A percentile compares a stretch with the other conserved stretches of the same genome.
Evolutionary conservation across 2,329 filamentous ascomycete species (phyloP).

Genomic region (Pseudopithomyces chartarum): DNA sequence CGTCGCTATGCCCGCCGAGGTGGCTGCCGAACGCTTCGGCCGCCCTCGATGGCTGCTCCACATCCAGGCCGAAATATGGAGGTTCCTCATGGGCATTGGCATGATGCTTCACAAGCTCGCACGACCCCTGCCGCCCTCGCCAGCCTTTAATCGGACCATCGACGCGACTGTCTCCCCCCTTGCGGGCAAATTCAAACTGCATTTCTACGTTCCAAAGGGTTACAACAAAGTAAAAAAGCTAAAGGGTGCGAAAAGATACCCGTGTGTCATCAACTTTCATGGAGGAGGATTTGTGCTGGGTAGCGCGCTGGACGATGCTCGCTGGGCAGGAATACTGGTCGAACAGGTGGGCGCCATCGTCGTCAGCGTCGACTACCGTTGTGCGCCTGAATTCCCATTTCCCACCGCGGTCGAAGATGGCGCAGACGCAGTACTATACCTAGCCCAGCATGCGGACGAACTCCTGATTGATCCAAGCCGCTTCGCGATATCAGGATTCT

Average conservation of each 20-base stretch:
- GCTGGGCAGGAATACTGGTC: conserved; percentile 64
- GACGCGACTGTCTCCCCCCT: conserved; percentile 54
- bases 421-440: conserved; percentile 64
- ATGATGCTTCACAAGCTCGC: conserved; percentile 71
- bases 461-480: conserved; percentile 62
- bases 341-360: conserved; percentile 62
- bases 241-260: conserved; percentile 53
- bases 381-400: conserved; percentile 66
- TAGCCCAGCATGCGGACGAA: conserved; percentile 60
- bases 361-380: conserved; percentile 65
- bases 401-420: conserved; percentile 68
- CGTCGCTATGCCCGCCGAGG: conserved; percentile 25
- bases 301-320: conserved; percentile 63
- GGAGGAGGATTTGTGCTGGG: conserved; percentile 68
- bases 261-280: conserved; percentile 67
- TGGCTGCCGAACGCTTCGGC: conserved; percentile 22
- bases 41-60: conserved; percentile 64
- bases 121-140: conserved; percentile 63
- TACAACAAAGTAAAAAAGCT: conserved; percentile 51
- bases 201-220: conserved; percentile 65
- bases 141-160: conserved; percentile 64
- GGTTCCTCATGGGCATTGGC: conserved; percentile 69
- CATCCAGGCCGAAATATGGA: conserved; percentile 68
- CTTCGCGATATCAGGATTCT: conserved; percentile 66
- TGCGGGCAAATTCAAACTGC: conserved; percentile 56